phyloP scores from a whole-genome alignment of 129 eudicot species.

The Flaveria sonorensis region DNA sequence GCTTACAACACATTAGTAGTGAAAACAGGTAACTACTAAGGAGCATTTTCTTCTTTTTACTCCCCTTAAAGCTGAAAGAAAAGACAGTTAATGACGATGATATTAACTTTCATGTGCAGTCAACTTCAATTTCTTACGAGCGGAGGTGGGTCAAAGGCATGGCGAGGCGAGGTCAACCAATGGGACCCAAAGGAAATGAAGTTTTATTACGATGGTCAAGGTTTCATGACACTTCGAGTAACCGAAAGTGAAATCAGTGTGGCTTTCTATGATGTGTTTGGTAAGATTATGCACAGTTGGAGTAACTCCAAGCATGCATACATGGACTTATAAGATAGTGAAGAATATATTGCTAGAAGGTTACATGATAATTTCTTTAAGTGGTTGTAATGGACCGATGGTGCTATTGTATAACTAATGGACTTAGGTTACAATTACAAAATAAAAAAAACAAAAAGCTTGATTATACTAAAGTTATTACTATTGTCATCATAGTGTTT shows the following conservation, averaged over 20 bases:
- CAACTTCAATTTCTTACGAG: constrained; percentile 77
- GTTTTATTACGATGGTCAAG: constrained; percentile 85
- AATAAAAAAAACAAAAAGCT: background rate
- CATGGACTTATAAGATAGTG: constrained; percentile 22
- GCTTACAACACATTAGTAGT: constrained; percentile 71
- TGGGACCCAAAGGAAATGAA: constrained; percentile 51
- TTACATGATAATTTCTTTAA: background rate
- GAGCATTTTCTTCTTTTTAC: background rate
- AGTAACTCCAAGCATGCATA: constrained; percentile 44
- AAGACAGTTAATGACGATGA: background rate
- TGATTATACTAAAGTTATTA: no score
- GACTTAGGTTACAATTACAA: background rate
- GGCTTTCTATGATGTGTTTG: constrained; percentile 59
- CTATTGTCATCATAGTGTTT: no score
- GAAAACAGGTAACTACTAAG: constrained; percentile 47
- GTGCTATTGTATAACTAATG: background rate
- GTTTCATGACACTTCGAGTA: constrained; percentile 68
- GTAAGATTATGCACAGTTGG: constrained; percentile 66
- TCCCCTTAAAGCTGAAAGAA: background rate
- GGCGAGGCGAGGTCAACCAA: constrained; percentile 56
- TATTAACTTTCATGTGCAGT: constrained; percentile 37
- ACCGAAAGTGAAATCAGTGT: constrained; percentile 40
- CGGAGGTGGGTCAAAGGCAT: constrained; percentile 93
- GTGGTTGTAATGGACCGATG: background rate
- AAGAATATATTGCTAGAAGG: background rate